A percentile compares a stretch with the other conserved stretches of the same genome.
Conservation (phyloP, 495 filamentous ascomycete species). For the Annulohypoxylon moriforme region DNA sequence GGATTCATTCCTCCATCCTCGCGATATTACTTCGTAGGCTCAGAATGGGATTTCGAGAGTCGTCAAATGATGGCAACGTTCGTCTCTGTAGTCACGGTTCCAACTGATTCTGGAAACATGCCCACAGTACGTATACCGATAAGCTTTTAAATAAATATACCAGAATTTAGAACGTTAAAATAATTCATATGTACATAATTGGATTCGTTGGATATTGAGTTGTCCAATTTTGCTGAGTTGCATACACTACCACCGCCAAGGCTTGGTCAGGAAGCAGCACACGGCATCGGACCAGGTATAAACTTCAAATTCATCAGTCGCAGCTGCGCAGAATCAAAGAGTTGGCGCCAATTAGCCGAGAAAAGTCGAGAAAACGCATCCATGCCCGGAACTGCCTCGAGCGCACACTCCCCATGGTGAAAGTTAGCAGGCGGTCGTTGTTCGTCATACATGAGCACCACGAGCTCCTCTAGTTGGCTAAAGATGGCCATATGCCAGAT, state of each 20-base stretch:
- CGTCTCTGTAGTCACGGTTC: slow-evolving; percentile 15
- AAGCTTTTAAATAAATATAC: slow-evolving; percentile 13
- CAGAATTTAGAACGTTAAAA: background rate
- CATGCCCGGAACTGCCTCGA: slow-evolving; percentile 7
- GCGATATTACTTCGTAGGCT: slow-evolving; percentile 37
- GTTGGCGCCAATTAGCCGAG: background rate
- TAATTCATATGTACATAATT: background rate
- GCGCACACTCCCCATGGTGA: slow-evolving; percentile 19
- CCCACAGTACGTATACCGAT: slow-evolving; percentile 26
- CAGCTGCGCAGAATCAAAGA: background rate
- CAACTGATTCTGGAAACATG: slow-evolving; percentile 25
- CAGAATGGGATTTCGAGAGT: slow-evolving; percentile 36
- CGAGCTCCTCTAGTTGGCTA: slow-evolving; percentile 16
- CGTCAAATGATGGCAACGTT: slow-evolving; percentile 38
- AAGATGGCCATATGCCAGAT: background rate
- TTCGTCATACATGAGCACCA: slow-evolving; percentile 31
- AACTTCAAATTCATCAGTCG: slow-evolving; percentile 29
- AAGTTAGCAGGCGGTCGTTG: slow-evolving; percentile 17
- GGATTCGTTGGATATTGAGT: background rate
- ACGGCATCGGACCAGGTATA: background rate
- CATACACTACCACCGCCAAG: background rate
- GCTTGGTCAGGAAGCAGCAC: background rate
- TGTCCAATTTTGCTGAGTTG: background rate
- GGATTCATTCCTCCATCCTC: slow-evolving; percentile 38
- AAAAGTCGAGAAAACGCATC: background rate